Evolutionary conservation across 1,139 yeast species (phyloP), one percentile per base, ranked within the genome.

Genomic region (Suhomyces choctaworum): DNA sequence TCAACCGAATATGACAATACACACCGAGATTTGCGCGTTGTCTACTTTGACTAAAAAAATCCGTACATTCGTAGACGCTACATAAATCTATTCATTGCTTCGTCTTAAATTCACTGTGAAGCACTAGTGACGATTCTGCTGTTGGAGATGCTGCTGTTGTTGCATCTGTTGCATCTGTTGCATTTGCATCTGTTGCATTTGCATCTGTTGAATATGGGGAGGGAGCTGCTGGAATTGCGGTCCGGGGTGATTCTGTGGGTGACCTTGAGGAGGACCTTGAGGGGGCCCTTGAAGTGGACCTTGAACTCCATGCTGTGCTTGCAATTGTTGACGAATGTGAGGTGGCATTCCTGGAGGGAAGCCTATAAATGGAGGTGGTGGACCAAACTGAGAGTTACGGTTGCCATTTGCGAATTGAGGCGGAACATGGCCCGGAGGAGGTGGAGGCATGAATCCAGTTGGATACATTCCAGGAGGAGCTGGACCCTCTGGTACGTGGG

Each of bases 371-470:
- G 45, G 58, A 16, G 56, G 57, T 12, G 52, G 54, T 24, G 35
- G 20, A 7, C 20, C 36, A 36, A 45, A 51, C 27, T 46, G 52
- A 5, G 50, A 45, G 25, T 51, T 51, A 16, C 50, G 52, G 29
- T 42, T 40, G 16, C 49, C 51, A 34, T 44, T 45, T 5, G 39
- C 29, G 30, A 49, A 50, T 22, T 47, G 57, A 6, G 55, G 63
- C 23, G 61, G 58, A 12, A 49, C 39, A 24, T 42, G 57, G 8
- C 66, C 66, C 27, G 64, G 66, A 9, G 66, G 64, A 26, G 53
- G 39, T 12, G 35, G 35, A 22, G 16, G n/a, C n/a, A n/a, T 22
- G 14, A 28, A 28, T 15, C 31, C 31, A 16, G 14, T 22, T 6
- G 31, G 31, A 15, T 21, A 28, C 25, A 28, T 21, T 14, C 37